These are phyloP conservation scores for Phaseolus lunatus DNA, from an alignment of 306 rosid species.

Conservation along the genomic window DNA sequence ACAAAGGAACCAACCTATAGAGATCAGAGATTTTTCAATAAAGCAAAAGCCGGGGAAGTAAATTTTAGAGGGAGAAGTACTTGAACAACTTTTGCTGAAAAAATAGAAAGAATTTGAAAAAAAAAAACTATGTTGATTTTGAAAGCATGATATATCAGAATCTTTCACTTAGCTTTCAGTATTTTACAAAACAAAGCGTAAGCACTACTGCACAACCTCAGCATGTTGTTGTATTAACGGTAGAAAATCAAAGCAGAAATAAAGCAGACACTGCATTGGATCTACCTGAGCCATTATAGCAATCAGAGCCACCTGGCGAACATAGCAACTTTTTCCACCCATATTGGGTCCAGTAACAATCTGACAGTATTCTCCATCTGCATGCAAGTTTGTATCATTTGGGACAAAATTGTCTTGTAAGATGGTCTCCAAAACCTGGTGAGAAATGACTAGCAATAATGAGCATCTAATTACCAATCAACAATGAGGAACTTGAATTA, in stretches of 20 bases:
- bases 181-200: conserved; percentile 28
- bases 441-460: conserved; percentile 47
- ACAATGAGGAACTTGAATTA: conserved; percentile 35
- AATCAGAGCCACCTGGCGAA: conserved; percentile 96
- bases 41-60: conserved; percentile 36
- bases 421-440: conserved; percentile 77
- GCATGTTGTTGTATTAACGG: neutral
- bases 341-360: conserved; percentile 97
- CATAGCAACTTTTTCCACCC: conserved; percentile 99
- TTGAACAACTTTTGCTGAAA: conserved; percentile 30
- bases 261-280: conserved; percentile 29
- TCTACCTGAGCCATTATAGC: conserved; percentile 95
- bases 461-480: conserved; percentile 42
- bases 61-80: conserved; percentile 30
- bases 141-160: conserved; percentile 29
- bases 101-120: conserved; percentile 32
- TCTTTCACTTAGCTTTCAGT: conserved; percentile 24
- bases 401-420: conserved; percentile 92
- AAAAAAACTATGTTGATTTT: conserved; percentile 1
- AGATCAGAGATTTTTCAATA: conserved; percentile 53
- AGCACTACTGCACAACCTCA: conserved; percentile 20
- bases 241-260: conserved; percentile 23
- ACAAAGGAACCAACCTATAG: conserved; percentile 94
- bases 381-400: conserved; percentile 78
- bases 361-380: conserved; percentile 78